These are phyloP conservation scores for Barnettozyma californica DNA, from an alignment of 805 yeast genomes.

Conservation along the genomic window DNA sequence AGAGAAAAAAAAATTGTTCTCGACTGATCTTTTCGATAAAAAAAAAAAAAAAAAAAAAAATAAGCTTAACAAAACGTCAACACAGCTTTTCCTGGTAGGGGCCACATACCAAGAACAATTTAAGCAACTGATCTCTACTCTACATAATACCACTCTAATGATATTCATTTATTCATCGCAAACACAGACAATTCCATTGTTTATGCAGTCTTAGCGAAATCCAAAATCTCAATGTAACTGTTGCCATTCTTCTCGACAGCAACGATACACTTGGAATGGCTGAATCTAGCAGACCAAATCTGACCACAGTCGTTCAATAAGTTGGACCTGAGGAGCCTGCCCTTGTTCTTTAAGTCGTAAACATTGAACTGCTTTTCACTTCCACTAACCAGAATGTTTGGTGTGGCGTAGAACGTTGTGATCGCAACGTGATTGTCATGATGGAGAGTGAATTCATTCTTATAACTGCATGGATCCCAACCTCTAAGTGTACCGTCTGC, in stretches of 20 bases:
- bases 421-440: constrained; percentile 81
- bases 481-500: constrained; percentile 90
- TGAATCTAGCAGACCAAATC: constrained; percentile 93
- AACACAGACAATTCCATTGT: background rate
- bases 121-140: background rate
- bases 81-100: background rate
- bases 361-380: constrained; percentile 81
- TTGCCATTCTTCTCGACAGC: constrained; percentile 75
- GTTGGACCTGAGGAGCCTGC: constrained; percentile 65
- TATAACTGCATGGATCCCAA: constrained; percentile 84
- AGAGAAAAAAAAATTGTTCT: background rate
- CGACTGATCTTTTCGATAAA: constrained; percentile 9
- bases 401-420: constrained; percentile 89
- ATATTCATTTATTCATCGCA: background rate
- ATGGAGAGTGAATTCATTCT: constrained; percentile 59
- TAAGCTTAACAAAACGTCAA: background rate
- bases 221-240: constrained; percentile 80
- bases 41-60: background rate
- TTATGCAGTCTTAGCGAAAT: constrained; percentile 46
- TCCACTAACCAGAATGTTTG: constrained; percentile 80
- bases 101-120: background rate
- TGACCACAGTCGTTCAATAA: constrained; percentile 73
- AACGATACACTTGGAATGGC: constrained; percentile 77
- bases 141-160: background rate
- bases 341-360: constrained; percentile 73